Base-by-base conservation (phyloP, 257 asterid species). In the Sherardia arvensis region DNA sequence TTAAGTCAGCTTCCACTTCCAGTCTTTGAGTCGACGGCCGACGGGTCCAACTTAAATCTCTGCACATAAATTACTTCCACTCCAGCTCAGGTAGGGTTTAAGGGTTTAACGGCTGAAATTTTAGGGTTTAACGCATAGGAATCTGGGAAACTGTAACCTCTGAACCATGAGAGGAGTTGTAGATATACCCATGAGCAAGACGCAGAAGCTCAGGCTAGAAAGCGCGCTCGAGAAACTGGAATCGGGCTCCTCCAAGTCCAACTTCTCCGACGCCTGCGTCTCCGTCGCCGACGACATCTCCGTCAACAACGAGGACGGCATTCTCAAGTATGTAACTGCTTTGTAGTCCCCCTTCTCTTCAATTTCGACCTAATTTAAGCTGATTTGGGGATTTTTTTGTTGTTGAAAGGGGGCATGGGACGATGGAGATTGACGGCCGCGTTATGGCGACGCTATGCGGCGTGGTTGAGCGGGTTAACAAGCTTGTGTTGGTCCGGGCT, bases 361-460 rank as follows among this genome's bases (percentile, higher is more conserved):
- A 22, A 1, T 22, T 36, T 36, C 3, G 14, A 11, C n/a, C 30
- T 22, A 12, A 5, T 21, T 29, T 11, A 3, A 14, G 60, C 60
- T 64, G 49, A n/a, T 29, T 18, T 61, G 22, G 30, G 66, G 54
- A 36, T 18, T 22, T 79, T 66, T 53, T 48, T 63, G 73, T 36
- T n/a, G n/a, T n/a, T n/a, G n/a, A 66, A 20, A 91, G 98, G 88
- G 98, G 98, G 56, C 98, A 91, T 43, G 98, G 98, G 59, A 91
- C 96, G 30, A 69, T 79, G 73, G 95, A 91, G 74, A 66, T 83
- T 77, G 84, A 81, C 20, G 94, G 87, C 5, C 82, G 77, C 36
- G 71, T 91, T 67, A 84, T 82, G 68, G 96, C 96, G 33, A 85
- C 95, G 23, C 72, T 84, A 0, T 91, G 96, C 62, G 98, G 98